Evolutionary conservation across 805 yeast species (phyloP), one percentile per base, ranked within the genome.

Genomic region (Cyberlindnera xishuangbannaensis): DNA sequence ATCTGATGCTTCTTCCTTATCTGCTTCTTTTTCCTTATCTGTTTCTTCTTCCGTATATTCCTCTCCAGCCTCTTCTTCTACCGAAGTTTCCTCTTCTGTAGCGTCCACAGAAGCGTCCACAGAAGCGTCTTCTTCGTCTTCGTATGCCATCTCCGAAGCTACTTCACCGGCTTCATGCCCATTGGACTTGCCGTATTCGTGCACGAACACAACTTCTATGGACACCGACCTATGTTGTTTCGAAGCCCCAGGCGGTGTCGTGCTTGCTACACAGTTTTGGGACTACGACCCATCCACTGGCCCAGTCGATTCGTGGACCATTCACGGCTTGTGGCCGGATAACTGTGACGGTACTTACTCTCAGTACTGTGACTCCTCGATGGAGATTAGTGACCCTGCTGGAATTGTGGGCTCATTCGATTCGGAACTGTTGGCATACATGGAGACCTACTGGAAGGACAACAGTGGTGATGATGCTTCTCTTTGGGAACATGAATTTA

Each of bases 251-350:
- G 90, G 94, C 29, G 97, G 97, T 6, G 67, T 85, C 12, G 64
- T 88, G 23, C 58, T 88, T 32, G 83, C 76, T 53, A 83, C 97
- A 0, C 97, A 88, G 54, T 87, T 88, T 61, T 88, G 97, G 97
- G 95, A 88, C 58, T 83, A 81, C 52, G 59, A 64, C 39, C 88
- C 92, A 1, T 71, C 84, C 1, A 64, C 76, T 31, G 92, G 92
- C 5, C 84, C 85, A 2, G 61, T 68, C 25, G 75, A 83, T 33
- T 60, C 71, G 39, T 86, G 83, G 62, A 85, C 95, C 2, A 59
- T 83, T 22, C 95, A 85, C 55, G 95, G 95, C 0, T 59, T 84
- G 32, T 85, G 95, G 95, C 86, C 90, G 16, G 95, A 85, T 57
- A 71, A 73, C 46, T 88, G 97, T 63, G 78, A 76, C 54, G 96